Evolutionary conservation across 2,329 filamentous ascomycete species (phyloP).

Genomic region (Aspergillus spinulosporus): DNA sequence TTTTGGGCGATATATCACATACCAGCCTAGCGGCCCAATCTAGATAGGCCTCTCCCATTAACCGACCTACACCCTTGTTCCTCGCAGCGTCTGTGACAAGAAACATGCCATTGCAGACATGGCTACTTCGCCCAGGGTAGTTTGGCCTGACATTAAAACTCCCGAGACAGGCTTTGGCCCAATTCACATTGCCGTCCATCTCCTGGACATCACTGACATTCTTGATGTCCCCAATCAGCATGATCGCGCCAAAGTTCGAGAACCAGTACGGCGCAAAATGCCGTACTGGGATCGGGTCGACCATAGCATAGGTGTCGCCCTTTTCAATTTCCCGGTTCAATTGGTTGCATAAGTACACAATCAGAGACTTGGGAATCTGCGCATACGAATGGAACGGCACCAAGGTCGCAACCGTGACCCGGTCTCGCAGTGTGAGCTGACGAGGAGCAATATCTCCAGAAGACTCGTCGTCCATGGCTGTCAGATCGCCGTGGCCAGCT

Average conservation of each 20-base stretch:
- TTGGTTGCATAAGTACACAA: slow-evolving; percentile 77
- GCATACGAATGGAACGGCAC: slow-evolving; percentile 76
- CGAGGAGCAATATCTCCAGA: slow-evolving; percentile 69
- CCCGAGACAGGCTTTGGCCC: slow-evolving; percentile 78
- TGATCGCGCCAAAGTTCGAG: slow-evolving; percentile 83
- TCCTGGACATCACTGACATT: slow-evolving; percentile 55
- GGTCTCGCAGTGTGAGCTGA: slow-evolving; percentile 79
- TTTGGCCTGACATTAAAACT: slow-evolving; percentile 96
- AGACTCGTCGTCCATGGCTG: slow-evolving; percentile 49
- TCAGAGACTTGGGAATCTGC: slow-evolving; percentile 72
- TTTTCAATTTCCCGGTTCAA: slow-evolving; percentile 89
- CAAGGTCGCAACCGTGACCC: slow-evolving; percentile 78
- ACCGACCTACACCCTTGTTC: slow-evolving; percentile 70
- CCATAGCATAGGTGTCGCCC: slow-evolving; percentile 89
- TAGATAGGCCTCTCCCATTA: slow-evolving; percentile 75
- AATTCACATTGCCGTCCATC: slow-evolving; percentile 62
- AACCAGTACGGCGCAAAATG: slow-evolving; percentile 86
- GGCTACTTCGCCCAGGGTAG: slow-evolving; percentile 85
- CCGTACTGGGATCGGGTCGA: slow-evolving; percentile 70
- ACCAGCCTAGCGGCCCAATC: slow-evolving; percentile 71
- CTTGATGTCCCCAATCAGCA: slow-evolving; percentile 76
- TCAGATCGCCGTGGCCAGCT: slow-evolving; percentile 38
- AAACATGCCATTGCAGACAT: slow-evolving; percentile 78
- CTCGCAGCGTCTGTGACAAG: slow-evolving; percentile 71
- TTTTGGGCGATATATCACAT: slow-evolving; percentile 24